Evolutionary conservation across 2,329 filamentous ascomycete genomes (phyloP).

Genomic region (Teratosphaeria pseudoeucalypti): DNA sequence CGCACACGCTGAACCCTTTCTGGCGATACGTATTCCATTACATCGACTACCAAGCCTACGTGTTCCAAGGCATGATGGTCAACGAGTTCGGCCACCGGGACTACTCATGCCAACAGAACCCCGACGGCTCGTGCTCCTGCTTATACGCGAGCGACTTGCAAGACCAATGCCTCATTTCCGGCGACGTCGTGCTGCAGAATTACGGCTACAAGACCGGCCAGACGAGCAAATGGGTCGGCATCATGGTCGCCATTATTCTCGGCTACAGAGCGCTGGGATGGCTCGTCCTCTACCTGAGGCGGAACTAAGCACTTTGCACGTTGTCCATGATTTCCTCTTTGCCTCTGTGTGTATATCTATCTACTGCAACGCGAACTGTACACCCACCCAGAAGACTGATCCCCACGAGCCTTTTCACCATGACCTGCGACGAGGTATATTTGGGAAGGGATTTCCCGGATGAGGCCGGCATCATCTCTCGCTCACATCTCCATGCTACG

Average conservation of each 20-base stretch:
- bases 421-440: neutral
- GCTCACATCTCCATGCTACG: neutral
- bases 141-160: conserved; percentile 58
- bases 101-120: conserved; percentile 47
- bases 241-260: conserved; percentile 64
- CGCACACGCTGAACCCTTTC: conserved; percentile 64
- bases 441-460: neutral
- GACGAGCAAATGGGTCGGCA: conserved; percentile 62
- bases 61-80: conserved; percentile 89
- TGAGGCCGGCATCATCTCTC: neutral
- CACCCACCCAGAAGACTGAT: neutral
- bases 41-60: conserved; percentile 77
- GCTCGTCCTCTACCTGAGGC: conserved; percentile 43
- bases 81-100: conserved; percentile 62
- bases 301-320: conserved; percentile 2
- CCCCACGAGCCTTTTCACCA: neutral
- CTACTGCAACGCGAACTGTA: neutral
- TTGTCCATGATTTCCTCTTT: neutral
- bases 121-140: conserved; percentile 49
- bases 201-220: conserved; percentile 59
- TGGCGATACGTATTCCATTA: conserved; percentile 84
- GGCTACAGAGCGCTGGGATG: conserved; percentile 63
- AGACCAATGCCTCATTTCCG: conserved; percentile 57
- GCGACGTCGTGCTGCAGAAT: conserved; percentile 55
- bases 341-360: neutral